Conservation (phyloP, 352 stramenopile species). For the Hyaloperonospora brassicae region DNA sequence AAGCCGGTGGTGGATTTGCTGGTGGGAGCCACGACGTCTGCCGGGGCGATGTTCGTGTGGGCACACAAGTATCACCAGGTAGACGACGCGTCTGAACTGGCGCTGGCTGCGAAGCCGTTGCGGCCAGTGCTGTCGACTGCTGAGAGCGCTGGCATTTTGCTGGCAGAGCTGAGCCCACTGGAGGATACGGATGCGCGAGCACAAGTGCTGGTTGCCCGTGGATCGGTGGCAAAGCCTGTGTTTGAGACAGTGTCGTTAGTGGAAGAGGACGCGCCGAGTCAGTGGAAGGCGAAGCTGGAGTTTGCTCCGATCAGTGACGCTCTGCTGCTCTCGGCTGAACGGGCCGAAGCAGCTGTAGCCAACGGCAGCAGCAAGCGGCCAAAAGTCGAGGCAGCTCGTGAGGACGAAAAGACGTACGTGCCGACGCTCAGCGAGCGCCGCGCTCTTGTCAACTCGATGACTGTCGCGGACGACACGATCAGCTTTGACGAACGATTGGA, state of each 20-base stretch:
- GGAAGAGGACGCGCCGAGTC: conserved; percentile 42
- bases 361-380: conserved; percentile 50
- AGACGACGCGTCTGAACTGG: conserved; percentile 19
- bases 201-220: conserved; percentile 58
- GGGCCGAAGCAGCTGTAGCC: conserved; percentile 24
- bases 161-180: conserved; percentile 28
- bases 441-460: conserved; percentile 43
- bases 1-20: conserved; percentile 40
- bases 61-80: conserved; percentile 54
- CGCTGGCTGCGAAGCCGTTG: conserved; percentile 58
- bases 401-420: conserved; percentile 57
- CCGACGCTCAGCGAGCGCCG: conserved; percentile 66
- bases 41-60: conserved; percentile 68
- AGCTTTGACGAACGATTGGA: conserved; percentile 49
- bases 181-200: conserved; percentile 21
- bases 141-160: conserved; percentile 39
- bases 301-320: conserved; percentile 60
- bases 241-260: conserved; percentile 62
- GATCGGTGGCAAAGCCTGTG: conserved; percentile 64
- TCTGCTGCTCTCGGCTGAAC: conserved; percentile 46
- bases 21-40: conserved; percentile 46
- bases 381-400: conserved; percentile 35
- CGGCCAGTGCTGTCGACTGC: conserved; percentile 29
- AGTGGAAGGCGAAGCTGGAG: conserved; percentile 47
- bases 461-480: conserved; percentile 51